Base-by-base conservation (phyloP, 306 rosid genomes). In the Betula pendula region DNA sequence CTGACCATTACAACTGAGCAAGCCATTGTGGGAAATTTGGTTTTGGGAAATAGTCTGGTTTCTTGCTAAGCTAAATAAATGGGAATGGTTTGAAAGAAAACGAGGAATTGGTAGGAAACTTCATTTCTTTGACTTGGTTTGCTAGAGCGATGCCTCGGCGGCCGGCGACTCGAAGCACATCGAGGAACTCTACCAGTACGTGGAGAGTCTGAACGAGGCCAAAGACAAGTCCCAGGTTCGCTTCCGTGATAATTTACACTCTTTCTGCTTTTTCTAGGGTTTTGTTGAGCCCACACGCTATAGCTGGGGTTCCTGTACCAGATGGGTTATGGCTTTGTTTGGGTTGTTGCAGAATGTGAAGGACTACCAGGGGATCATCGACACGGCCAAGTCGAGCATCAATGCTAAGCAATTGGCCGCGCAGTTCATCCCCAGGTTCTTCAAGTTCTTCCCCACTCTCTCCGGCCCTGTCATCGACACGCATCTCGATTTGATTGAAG, bases 401-500 rank as follows among this genome's bases (percentile, higher is more conserved):
- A 92, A 95, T 86, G 96, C 97, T 48, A 95, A 95, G 87, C 99
- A 95, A 73, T 82, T 95, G 68, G 93, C 99, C 12, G 98, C 98
- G 2, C 99, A 95, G 86, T 91, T 95, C 68, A 95, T 95, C 81
- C 99, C 98, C 3, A 91, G 89, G 88, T 95, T 92, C 83, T 95
- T 86, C 82, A 95, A 95, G 86, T 92, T 87, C 85, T 92, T 95
- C 75, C 97, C 99, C 6, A 88, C 77, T 60, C 96, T 90, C 8
- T 90, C 97, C 8, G 90, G 89, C 5, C 87, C 90, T 0, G 99
- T 97, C 15, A 85, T 95, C 3, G 89, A 88, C 27, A 84, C 91
- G 0, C 97, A 92, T 79, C 83, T 95, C 25, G 97, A 95, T 92
- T 88, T 95, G 90, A 87, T 92, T 66, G 99, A 95, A 79, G 99